These are phyloP conservation scores for Echeveria elegans DNA, from an alignment of 164 flowering plant species.

Conservation along the genomic window DNA sequence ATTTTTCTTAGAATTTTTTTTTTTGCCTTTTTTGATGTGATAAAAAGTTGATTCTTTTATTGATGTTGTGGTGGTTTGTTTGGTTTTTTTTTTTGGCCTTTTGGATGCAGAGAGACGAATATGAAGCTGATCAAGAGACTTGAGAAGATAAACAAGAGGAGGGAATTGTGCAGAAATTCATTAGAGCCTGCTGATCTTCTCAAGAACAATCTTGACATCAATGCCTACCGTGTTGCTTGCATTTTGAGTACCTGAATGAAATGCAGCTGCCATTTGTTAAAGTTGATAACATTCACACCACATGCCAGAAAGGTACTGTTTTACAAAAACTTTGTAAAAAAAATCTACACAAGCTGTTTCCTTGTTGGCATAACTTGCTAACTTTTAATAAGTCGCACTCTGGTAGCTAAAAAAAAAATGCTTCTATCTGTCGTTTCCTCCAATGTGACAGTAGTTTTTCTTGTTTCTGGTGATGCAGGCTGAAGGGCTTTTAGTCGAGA, in stretches of 20 bases:
- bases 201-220: conserved; percentile 19
- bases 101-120: conserved; percentile 22
- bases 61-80: conserved; percentile 2
- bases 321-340: neutral
- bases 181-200: conserved; percentile 39
- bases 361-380: neutral
- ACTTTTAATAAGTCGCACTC: too few species aligned
- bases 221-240: conserved; percentile 17
- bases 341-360: neutral
- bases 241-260: neutral
- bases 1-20: neutral
- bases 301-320: neutral
- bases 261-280: neutral
- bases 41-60: neutral
- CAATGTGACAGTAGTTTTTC: neutral
- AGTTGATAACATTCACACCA: too few species aligned
- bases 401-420: too few species aligned
- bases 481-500: conserved; percentile 34
- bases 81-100: too few species aligned
- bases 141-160: conserved; percentile 32
- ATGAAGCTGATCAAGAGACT: conserved; percentile 29
- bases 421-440: neutral
- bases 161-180: conserved; percentile 21
- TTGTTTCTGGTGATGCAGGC: conserved; percentile 20
- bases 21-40: neutral